A percentile compares a stretch with the other conserved stretches of the same genome.
These are phyloP conservation scores for Dillenia turbinata DNA, from an alignment of 164 flowering plant species.

Conservation along the genomic window DNA sequence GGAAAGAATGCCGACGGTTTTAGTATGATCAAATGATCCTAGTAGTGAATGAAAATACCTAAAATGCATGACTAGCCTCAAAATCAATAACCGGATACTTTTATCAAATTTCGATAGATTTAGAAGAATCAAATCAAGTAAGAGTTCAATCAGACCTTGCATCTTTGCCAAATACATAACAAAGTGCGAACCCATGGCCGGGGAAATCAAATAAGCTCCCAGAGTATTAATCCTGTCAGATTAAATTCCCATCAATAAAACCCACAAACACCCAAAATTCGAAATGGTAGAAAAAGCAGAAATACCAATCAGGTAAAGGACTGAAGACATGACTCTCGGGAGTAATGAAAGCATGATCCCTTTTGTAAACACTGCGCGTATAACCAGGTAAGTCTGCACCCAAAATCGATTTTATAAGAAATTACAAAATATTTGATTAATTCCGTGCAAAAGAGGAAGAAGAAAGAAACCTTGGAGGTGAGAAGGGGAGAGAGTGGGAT, in stretches of 20 bases:
- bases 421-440: not conserved
- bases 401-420: not conserved
- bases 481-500: constrained; percentile 84
- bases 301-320: constrained; percentile 87
- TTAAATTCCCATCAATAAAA: constrained; percentile 7
- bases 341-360: constrained; percentile 86
- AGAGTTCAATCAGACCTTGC: constrained; percentile 51
- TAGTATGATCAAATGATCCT: no score
- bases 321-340: constrained; percentile 97
- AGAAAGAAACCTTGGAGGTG: constrained; percentile 66
- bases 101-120: no score
- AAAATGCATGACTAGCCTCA: no score
- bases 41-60: no score
- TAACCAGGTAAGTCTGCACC: constrained; percentile 88
- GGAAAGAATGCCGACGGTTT: no score
- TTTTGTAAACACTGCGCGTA: constrained; percentile 85
- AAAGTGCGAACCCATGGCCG: constrained; percentile 91
- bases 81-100: no score
- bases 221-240: constrained; percentile 68
- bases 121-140: no score
- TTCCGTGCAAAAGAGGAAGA: not conserved
- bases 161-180: constrained; percentile 91
- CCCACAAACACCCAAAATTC: not conserved
- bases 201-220: constrained; percentile 89
- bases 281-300: not conserved